Conservation (phyloP, 202 grass and related monocot species). For the Elaeis oleifera region DNA sequence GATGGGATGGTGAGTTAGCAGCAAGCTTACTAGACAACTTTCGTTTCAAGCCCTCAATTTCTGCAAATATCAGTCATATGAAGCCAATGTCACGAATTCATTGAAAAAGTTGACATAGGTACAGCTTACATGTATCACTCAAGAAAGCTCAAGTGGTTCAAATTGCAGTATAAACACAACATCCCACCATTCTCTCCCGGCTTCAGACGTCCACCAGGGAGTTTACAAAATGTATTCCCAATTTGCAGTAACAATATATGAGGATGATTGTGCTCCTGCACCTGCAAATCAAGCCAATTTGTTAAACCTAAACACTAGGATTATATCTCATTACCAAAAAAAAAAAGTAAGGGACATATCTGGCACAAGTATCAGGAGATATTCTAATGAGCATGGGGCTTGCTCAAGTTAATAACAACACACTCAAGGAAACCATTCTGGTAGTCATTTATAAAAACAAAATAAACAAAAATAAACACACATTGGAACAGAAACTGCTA, state of each 20-base stretch:
- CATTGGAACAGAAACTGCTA: no score
- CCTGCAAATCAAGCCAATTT: constrained; percentile 27
- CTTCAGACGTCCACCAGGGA: constrained; percentile 94
- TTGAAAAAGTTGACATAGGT: background rate
- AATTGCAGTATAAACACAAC: background rate
- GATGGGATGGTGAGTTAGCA: constrained; percentile 75
- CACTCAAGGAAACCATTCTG: no score
- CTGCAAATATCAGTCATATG: constrained; percentile 32
- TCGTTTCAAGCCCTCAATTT: constrained; percentile 91
- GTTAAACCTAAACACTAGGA: no score
- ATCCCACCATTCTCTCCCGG: constrained; percentile 90
- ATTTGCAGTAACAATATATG: constrained; percentile 92
- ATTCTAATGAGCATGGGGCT: no score
- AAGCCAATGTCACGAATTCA: constrained; percentile 6
- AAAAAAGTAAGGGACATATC: no score
- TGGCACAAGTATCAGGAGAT: no score
- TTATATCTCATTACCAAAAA: no score
- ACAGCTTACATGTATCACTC: background rate
- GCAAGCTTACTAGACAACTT: constrained; percentile 95
- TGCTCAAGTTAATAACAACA: no score
- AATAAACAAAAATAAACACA: no score
- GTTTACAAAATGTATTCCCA: constrained; percentile 98
- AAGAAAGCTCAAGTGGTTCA: background rate
- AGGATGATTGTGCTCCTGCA: constrained; percentile 98
- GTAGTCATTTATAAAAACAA: no score